Percentiles rank a stretch among this genome's conserved stretches.
Conservation (phyloP, 495 filamentous ascomycete genomes). For the Thermothielavioides terrestris region DNA sequence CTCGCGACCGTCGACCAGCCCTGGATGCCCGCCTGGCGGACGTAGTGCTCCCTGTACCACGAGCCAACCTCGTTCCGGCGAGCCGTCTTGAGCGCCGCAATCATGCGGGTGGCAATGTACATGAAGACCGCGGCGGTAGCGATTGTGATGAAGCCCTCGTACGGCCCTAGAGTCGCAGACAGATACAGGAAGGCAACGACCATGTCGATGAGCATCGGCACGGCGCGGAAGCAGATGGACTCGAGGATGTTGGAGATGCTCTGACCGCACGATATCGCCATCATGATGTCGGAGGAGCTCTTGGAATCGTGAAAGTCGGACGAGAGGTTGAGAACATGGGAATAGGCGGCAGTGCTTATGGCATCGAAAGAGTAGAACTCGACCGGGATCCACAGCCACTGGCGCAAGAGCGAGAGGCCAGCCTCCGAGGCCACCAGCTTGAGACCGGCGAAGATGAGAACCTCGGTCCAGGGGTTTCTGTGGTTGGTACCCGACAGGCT, state of each 20-base stretch:
- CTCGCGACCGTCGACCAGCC: constrained; percentile 63
- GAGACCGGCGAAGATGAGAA: constrained; percentile 46
- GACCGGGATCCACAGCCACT: constrained; percentile 58
- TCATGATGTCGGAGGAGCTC: constrained; percentile 59
- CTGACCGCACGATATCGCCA: constrained; percentile 56
- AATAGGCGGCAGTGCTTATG: constrained; percentile 57
- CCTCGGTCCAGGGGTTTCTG: constrained; percentile 44
- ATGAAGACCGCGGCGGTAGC: constrained; percentile 55
- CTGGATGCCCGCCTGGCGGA: constrained; percentile 54
- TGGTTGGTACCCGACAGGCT: constrained; percentile 35
- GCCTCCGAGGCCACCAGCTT: constrained; percentile 49
- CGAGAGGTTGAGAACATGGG: constrained; percentile 68
- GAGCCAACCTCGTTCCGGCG: constrained; percentile 27
- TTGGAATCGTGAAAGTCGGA: constrained; percentile 74
- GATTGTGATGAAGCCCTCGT: constrained; percentile 63
- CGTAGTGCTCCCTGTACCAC: constrained; percentile 49
- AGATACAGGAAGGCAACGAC: constrained; percentile 60
- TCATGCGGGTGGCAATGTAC: constrained; percentile 50
- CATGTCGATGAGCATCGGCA: constrained; percentile 66
- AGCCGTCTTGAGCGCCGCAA: constrained; percentile 30
- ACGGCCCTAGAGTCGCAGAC: constrained; percentile 59
- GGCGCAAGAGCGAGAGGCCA: constrained; percentile 45
- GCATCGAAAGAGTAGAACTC: constrained; percentile 54
- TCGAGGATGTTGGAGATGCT: constrained; percentile 57
- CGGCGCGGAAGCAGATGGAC: constrained; percentile 55